A percentile compares a stretch with the other conserved stretches of the same genome.
These are phyloP conservation scores for Phytophthora pisi DNA, from an alignment of 352 stramenopile species.

Conservation along the genomic window DNA sequence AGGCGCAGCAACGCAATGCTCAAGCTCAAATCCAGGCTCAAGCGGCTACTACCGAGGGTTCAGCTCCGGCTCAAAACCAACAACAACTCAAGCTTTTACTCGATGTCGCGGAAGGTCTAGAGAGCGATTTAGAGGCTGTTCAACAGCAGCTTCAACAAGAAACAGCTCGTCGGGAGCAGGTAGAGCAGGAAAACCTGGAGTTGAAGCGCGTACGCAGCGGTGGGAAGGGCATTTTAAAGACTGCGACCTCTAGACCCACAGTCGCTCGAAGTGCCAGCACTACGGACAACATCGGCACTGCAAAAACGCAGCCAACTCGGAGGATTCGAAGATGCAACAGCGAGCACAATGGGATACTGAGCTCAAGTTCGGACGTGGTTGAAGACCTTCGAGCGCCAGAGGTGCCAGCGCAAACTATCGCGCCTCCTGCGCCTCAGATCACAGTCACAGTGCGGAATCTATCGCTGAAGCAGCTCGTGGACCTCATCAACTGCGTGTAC, in stretches of 20 bases:
- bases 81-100: constrained; percentile 67
- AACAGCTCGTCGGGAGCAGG: constrained; percentile 46
- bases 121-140: constrained; percentile 58
- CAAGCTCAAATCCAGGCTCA: constrained; percentile 19
- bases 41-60: constrained; percentile 1
- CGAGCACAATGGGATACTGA: constrained; percentile 3
- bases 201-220: constrained; percentile 35
- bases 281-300: constrained; percentile 6
- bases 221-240: constrained; percentile 11
- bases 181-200: constrained; percentile 53
- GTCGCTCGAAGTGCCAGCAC: constrained; percentile 3
- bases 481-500: constrained; percentile 76
- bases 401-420: background rate
- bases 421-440: constrained; percentile 1
- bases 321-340: constrained; percentile 33
- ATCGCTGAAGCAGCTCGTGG: constrained; percentile 80
- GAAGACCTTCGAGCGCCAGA: constrained; percentile 20
- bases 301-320: constrained; percentile 7
- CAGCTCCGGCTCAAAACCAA: constrained; percentile 31
- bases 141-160: constrained; percentile 54
- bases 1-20: constrained; percentile 24
- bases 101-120: constrained; percentile 66
- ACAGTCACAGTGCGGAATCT: constrained; percentile 44
- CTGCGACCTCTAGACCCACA: background rate
- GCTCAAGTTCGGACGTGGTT: background rate